phyloP scores from a whole-genome alignment of 768 basidiomycete genomes.

The Naganishia vaughanmartiniae region DNA sequence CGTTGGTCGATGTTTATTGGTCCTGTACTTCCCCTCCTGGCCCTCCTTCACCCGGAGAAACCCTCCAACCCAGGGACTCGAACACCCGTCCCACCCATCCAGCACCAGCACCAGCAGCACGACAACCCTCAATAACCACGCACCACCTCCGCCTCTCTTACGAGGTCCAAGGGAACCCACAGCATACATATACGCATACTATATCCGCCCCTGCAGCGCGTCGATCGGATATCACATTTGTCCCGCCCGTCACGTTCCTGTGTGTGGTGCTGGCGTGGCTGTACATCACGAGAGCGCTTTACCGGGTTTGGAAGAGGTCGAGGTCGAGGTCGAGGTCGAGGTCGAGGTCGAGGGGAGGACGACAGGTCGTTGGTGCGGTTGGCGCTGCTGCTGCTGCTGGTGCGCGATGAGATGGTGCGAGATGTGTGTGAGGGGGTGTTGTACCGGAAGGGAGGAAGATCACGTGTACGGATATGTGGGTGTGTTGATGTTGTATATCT shows the following conservation, averaged over 20 bases:
- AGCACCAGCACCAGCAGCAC: no score
- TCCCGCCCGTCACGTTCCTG: slow-evolving; percentile 1
- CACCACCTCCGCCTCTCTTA: background rate
- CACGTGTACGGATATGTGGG: background rate
- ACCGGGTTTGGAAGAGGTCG: slow-evolving; percentile 5
- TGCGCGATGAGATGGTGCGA: no score
- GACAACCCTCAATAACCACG: background rate
- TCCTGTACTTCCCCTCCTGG: no score
- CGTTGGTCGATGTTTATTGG: slow-evolving; percentile 1
- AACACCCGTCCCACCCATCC: no score
- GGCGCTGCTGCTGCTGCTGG: no score
- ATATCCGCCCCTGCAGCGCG: background rate
- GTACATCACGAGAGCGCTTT: slow-evolving; percentile 15
- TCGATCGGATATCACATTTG: background rate
- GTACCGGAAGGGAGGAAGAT: no score
- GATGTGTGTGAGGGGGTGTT: no score
- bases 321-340: background rate
- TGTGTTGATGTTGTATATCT: background rate
- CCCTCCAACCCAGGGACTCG: no score
- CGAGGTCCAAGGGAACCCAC: no score
- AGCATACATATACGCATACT: no score
- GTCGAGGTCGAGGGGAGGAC: background rate
- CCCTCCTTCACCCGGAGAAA: no score
- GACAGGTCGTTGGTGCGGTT: no score
- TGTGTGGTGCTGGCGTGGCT: background rate